Conservation (phyloP, 148 eudicot genomes). For the Nepenthes mirabilis region DNA sequence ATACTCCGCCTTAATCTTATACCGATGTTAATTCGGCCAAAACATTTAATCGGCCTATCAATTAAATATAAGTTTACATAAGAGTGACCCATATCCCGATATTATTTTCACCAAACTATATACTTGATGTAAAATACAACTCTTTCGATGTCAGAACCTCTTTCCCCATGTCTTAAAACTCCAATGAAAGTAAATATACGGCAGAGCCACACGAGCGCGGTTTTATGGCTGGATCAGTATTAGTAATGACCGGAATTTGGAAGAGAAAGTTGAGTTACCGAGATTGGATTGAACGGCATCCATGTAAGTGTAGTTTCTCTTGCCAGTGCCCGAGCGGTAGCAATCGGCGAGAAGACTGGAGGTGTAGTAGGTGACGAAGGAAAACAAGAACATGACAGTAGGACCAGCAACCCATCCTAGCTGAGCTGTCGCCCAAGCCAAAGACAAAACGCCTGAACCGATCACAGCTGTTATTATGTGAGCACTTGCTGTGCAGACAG, state of each 20-base stretch:
- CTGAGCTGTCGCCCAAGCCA: conserved; percentile 66
- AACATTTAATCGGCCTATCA: no score
- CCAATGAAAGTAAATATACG: no score
- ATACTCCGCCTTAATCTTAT: no score
- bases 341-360: conserved; percentile 47
- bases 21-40: no score
- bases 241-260: background rate
- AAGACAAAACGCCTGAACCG: conserved; percentile 61
- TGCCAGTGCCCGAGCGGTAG: conserved; percentile 53
- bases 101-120: no score
- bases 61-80: no score
- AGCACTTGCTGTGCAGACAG: conserved; percentile 59
- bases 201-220: background rate
- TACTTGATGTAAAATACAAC: no score
- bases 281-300: conserved; percentile 48
- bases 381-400: conserved; percentile 40
- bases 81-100: no score
- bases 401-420: conserved; percentile 79
- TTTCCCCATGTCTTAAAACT: no score
- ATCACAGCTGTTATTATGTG: conserved; percentile 72
- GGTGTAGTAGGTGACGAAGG: conserved; percentile 56
- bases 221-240: background rate
- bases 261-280: conserved; percentile 19
- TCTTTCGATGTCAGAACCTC: no score
- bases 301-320: conserved; percentile 14